Conservation (phyloP, 192 early-diverging fungal species). For the Funneliformis geosporum region DNA sequence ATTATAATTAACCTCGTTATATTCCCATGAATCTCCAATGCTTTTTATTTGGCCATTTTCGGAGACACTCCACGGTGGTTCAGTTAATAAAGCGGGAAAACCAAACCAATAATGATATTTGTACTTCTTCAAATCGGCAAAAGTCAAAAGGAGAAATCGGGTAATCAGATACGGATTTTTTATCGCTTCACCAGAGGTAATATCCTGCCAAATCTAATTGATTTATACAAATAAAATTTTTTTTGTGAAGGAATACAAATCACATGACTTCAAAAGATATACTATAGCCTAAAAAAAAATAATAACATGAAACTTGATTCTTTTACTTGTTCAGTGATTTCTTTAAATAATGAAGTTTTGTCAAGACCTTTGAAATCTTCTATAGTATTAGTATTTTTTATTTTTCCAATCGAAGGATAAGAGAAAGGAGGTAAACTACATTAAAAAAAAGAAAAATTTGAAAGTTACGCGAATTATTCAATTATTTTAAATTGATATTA, state of each 20-base stretch:
- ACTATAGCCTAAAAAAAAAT: not conserved
- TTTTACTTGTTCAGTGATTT: constrained; percentile 58
- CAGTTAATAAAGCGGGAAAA: constrained; percentile 82
- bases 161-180: constrained; percentile 65
- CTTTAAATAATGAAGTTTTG: constrained; percentile 68
- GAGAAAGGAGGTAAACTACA: constrained; percentile 44
- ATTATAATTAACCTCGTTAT: constrained; percentile 20
- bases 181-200: constrained; percentile 65
- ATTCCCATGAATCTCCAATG: constrained; percentile 32
- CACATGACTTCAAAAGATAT: not conserved
- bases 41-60: constrained; percentile 21
- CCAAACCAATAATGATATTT: constrained; percentile 94
- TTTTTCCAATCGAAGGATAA: constrained; percentile 51
- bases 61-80: constrained; percentile 56
- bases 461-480: not conserved
- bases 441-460: not conserved
- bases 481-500: not conserved
- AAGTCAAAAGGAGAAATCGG: constrained; percentile 81
- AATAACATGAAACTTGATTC: no score
- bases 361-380: constrained; percentile 87
- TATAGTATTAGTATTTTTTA: constrained; percentile 93
- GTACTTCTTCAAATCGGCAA: constrained; percentile 96
- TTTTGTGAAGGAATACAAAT: constrained; percentile 31
- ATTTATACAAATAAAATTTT: constrained; percentile 24
- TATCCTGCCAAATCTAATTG: constrained; percentile 69